Evolutionary conservation across 176 grass and related monocot genomes (phyloP), one percentile per base, ranked within the genome.

Genomic region (Otatea glauca): DNA sequence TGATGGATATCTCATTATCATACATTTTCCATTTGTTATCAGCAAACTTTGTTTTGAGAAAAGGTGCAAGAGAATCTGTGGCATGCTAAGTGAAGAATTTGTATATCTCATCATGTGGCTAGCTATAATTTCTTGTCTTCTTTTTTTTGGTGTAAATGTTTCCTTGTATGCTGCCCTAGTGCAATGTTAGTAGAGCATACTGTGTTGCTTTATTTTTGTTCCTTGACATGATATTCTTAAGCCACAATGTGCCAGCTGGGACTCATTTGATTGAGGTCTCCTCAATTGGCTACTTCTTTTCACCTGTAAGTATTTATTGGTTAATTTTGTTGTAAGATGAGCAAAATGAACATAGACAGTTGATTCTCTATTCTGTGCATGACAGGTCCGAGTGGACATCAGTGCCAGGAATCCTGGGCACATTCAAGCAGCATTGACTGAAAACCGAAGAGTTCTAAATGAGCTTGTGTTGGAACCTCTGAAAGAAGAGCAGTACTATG

Each of bases 331-430:
- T 64, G n/a, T 78, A 71, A 18, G 51, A 48, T 80, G 13, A 43
- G 15, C 2, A 1, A 59, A 74, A 56, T 75, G 18, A 67, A 55
- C 42, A 67, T 64, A 13, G 38, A 37, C 6, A 75, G 34, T 65
- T 83, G 53, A 89, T 74, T 68, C 23, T 61, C 17, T 43, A 4
- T 75, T 73, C 12, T 86, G 76, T 55, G 58, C n/a, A 66, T 71
- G 29, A 44, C 78, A 99, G 97, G 97, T 94, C 65, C 93, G 97
- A 79, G 86, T 96, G 70, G 96, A 96, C 82, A 91, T 99, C 49
- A 99, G 97, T 94, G 93, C 97, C 60, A 96, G 93, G 84, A 92
- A 93, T 87, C 91, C 96, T 63, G 96, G 97, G 63, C 90, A 99
- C 86, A 94, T 99, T 90, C 93, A 96, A 86, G 97, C 97, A 86